Evolutionary conservation across 805 yeast genomes (phyloP), one percentile per base, ranked within the genome.

Genomic region (Myxozyma mucilagina): DNA sequence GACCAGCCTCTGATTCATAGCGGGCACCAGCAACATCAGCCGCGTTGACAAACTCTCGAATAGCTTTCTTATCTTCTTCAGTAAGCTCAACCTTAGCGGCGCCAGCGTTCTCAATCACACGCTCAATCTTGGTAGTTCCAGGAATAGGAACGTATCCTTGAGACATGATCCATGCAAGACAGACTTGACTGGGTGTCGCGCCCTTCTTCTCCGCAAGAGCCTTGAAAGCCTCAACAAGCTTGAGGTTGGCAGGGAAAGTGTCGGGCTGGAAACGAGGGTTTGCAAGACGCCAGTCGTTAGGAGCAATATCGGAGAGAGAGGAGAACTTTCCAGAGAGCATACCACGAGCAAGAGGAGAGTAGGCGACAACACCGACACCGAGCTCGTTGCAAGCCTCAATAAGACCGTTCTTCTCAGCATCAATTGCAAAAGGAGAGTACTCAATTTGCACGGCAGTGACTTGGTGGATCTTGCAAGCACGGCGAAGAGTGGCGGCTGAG

Each of bases 291-390:
- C 84, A 64, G 68, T 87, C 94, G 52, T 82, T 86, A 47, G 76
- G 76, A 13, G 84, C 82, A 35, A 65, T 47, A 35, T 83, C 85
- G 0, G 72, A 68, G 24, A 74, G 68, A 2, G 80, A 73, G 24
- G 74, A 83, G 53, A 85, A 73, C 41, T 68, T 61, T 57, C 94
- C 96, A 2, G 93, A 85, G 57, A 91, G 79, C 61, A 86, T 75
- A 0, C 97, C 97, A 69, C 89, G 80, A 11, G 90, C 87, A 59
- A 91, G 78, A 36, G 97, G 97, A 38, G 96, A 87, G 74, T 91
- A 91, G 38, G 92, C 89, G 59, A 89, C 77, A 32, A 89, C 77
- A 13, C 93, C 87, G 59, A 91, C 82, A n/a, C 78, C 78, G 39
- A 79, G 73, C 62, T 86, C 83, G 16, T 82, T 79, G 65, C 87